Percentiles rank a stretch among this genome's conserved stretches.
Conservation (phyloP, 495 filamentous ascomycete species). For the Pyrenula aspistea region DNA sequence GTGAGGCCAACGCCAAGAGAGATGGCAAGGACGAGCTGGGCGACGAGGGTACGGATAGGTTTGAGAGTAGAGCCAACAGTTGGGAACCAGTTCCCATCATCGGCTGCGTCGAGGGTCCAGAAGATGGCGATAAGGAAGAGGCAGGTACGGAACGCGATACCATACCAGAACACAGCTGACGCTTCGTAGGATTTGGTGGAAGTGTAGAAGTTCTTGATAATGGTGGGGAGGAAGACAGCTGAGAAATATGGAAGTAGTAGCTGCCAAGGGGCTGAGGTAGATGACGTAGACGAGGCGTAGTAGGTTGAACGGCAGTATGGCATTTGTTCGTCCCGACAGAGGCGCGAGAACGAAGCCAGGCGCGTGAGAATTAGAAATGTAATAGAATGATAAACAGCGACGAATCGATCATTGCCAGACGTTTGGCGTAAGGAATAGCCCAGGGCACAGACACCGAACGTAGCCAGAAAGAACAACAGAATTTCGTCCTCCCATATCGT, state of each 20-base stretch:
- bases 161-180: slow-evolving; percentile 71
- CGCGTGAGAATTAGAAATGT: slow-evolving; percentile 74
- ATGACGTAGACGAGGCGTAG: slow-evolving; percentile 82
- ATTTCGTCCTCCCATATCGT: slow-evolving; percentile 99
- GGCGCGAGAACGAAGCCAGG: slow-evolving; percentile 74
- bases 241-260: slow-evolving; percentile 66
- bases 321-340: slow-evolving; percentile 98
- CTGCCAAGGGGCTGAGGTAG: slow-evolving; percentile 89
- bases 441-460: slow-evolving; percentile 67
- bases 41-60: slow-evolving; percentile 58
- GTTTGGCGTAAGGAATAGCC: slow-evolving; percentile 61
- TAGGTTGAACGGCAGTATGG: slow-evolving; percentile 92
- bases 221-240: slow-evolving; percentile 58
- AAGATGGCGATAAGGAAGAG: slow-evolving; percentile 68
- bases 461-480: slow-evolving; percentile 78
- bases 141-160: slow-evolving; percentile 62
- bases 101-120: slow-evolving; percentile 84
- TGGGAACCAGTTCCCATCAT: slow-evolving; percentile 76
- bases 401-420: slow-evolving; percentile 45
- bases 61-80: slow-evolving; percentile 50
- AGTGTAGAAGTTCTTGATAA: slow-evolving; percentile 67
- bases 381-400: slow-evolving; percentile 74
- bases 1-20: slow-evolving; percentile 55
- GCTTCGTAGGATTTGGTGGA: slow-evolving; percentile 76
- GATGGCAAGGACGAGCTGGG: slow-evolving; percentile 60